Base-by-base conservation (phyloP, 2,329 filamentous ascomycete species). In the Penicillium corylophilum region DNA sequence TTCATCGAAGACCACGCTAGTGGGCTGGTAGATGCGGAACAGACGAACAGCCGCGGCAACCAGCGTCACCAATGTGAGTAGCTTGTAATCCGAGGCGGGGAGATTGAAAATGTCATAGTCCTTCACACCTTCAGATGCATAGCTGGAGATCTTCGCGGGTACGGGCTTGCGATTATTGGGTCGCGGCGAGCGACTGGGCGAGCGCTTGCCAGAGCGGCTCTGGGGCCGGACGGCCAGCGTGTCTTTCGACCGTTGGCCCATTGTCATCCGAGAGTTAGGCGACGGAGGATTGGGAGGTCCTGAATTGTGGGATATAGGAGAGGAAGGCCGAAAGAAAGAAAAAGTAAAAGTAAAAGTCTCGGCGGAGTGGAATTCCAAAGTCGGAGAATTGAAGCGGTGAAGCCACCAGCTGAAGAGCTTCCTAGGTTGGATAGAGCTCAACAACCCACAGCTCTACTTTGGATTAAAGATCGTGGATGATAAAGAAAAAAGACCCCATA, bases 1-100 rank as follows among this genome's bases (percentile, higher is more conserved):
- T 79, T 99, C 94, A 74, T 99, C 94, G 72, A 99, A 99, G 62
- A 99, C 94, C 55, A 99, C 94, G 66, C 92, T 96, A 67, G 85
- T 88, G 50, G 94, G 94, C 72, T 96, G 90, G 72, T 95, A 96
- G 76, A 99, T 96, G 68, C 90, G 86, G 79, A 95, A 99, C 58
- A 97, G 77, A 59, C 94, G 89, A 60, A 99, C 90, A 60, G 86
- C 77, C 49, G 87, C 81, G 45, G 89, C 89, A 57, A 96, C 64
- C 16, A 91, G 61, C 46, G 90, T 95, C 61, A 97, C 74, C 45
- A 81, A 75, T 18, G 84, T 76, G 71, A 95, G 80, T 56, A 90
- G 74, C 74, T 89, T 83, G 77, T 94, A 96, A 76, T 97, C 94
- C 22, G 85, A 87, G 51, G 82, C 75, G 31, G 92, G 90, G 20